Evolutionary conservation across 805 yeast genomes (phyloP), one percentile per base, ranked within the genome.

Genomic region (Candida arabinofermentans): DNA sequence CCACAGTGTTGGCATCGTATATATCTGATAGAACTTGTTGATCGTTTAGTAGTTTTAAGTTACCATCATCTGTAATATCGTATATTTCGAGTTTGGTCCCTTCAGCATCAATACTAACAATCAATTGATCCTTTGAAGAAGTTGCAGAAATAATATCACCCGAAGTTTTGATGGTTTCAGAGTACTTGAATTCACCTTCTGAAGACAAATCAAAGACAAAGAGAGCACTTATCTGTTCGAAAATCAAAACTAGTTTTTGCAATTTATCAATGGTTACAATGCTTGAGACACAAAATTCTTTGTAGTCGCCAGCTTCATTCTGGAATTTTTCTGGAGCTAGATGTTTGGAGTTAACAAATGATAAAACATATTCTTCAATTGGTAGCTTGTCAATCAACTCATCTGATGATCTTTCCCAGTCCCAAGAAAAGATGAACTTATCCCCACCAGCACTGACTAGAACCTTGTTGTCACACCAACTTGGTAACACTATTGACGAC

Each of bases 381-480:
- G 46, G 42, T 8, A 51, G 31, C 34, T 82, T 67, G 40, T 70
- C 70, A 23, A 70, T 67, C 4, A 84, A 44, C 43, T 75, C 65
- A 41, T 65, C 60, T 2, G 36, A 38, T 5, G 47, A 34, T 12
- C 64, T 57, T 40, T 59, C 61, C 96, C 97, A 89, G 47, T 86
- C 72, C 97, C 98, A 91, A 16, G 79, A 59, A 45, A 75, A 70
- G 10, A 93, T 55, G 50, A 62, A 79, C 40, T 77, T 78, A 59
- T 93, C 99, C 50, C 99, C 99, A 27, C 99, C 99, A 4, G 83
- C 98, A 57, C 93, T 83, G 19, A 90, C 62, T 40, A 93, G 68
- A 16, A 76, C 55, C 18, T 67, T 57, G 4, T 66, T 57, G 27
- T 76, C 62, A 31, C 59, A 49, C 70, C 80, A 78, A 3, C 59